A percentile compares a stretch with the other conserved stretches of the same genome.
Conservation (phyloP, 768 basidiomycete genomes). For the Brasilioporus rufonigricans region DNA sequence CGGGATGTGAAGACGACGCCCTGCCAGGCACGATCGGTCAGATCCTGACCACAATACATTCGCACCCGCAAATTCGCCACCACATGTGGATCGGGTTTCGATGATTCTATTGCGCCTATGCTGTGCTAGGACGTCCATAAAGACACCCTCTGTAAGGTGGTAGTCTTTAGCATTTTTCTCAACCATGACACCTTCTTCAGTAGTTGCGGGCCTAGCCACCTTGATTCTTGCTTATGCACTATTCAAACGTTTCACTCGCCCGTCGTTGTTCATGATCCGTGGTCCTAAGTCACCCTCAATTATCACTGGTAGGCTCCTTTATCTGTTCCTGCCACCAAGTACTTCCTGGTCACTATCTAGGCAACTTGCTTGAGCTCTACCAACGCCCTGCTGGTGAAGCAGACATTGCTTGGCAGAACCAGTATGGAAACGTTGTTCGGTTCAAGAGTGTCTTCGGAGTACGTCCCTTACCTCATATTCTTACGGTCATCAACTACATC, state of each 20-base stretch:
- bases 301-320: constrained; percentile 9
- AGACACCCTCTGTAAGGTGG: background rate
- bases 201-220: background rate
- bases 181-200: background rate
- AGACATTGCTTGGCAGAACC: constrained; percentile 29
- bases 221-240: background rate
- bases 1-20: background rate
- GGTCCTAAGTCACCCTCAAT: constrained; percentile 17
- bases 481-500: background rate
- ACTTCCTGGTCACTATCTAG: constrained; percentile 12
- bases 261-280: constrained; percentile 12
- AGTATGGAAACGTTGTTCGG: constrained; percentile 26
- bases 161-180: background rate
- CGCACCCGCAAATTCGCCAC: background rate
- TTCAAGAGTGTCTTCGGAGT: constrained; percentile 26
- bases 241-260: background rate
- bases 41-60: background rate
- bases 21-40: no score
- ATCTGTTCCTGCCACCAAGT: constrained; percentile 1
- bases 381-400: constrained; percentile 25
- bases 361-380: constrained; percentile 25
- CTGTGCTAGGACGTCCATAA: background rate
- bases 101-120: background rate
- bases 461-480: background rate
- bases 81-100: background rate